phyloP scores from a whole-genome alignment of 352 stramenopile species.

The Phytophthora cactorum region DNA sequence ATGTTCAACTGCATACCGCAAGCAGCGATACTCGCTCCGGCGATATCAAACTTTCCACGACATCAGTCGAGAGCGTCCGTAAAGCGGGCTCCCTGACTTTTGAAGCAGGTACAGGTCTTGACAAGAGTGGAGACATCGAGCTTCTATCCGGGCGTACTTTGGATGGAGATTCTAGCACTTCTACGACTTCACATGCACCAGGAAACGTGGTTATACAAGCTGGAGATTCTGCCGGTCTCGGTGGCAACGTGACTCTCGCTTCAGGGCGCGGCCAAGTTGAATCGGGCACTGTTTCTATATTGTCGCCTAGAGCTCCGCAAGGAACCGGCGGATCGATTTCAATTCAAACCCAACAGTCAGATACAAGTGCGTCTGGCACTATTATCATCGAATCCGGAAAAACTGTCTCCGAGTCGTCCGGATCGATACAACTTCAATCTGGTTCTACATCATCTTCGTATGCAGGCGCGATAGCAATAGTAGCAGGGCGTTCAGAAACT shows the following conservation, averaged over 20 bases:
- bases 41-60: constrained; percentile 34
- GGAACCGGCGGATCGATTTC: constrained; percentile 23
- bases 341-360: constrained; percentile 26
- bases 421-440: constrained; percentile 22
- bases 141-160: constrained; percentile 19
- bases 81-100: constrained; percentile 28
- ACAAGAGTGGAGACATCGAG: constrained; percentile 32
- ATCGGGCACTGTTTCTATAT: constrained; percentile 27
- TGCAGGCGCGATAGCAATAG: constrained; percentile 20
- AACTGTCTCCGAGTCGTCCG: constrained; percentile 13
- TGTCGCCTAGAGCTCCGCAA: constrained; percentile 19
- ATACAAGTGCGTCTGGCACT: constrained; percentile 17
- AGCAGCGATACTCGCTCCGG: constrained; percentile 25
- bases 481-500: constrained; percentile 11
- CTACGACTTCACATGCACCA: constrained; percentile 9
- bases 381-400: constrained; percentile 27
- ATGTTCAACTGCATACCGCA: constrained; percentile 31
- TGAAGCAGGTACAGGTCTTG: constrained; percentile 25
- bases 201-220: constrained; percentile 32
- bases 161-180: constrained; percentile 14
- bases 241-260: constrained; percentile 30
- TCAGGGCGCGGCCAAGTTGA: constrained; percentile 23
- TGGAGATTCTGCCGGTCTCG: constrained; percentile 21
- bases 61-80: constrained; percentile 9
- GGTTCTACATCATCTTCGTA: constrained; percentile 15